A percentile compares a stretch with the other conserved stretches of the same genome.
phyloP scores from a whole-genome alignment of 352 stramenopile genomes.

The Phytophthora multivora region DNA sequence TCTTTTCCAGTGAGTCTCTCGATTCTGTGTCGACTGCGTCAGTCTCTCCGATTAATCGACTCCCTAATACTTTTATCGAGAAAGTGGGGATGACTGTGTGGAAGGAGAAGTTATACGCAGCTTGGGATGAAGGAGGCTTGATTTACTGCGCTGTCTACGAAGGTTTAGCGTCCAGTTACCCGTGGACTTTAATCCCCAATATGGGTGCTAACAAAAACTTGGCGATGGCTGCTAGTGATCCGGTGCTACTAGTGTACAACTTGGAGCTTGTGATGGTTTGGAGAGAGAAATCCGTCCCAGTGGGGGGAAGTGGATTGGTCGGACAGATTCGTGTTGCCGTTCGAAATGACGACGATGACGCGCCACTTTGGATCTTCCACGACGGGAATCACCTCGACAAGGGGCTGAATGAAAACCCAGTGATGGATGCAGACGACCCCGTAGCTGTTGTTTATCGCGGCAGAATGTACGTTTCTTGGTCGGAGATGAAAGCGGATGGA shows the following conservation, averaged over 20 bases:
- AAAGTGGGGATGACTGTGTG: slow-evolving; percentile 48
- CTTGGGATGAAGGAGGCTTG: slow-evolving; percentile 71
- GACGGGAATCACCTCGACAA: slow-evolving; percentile 48
- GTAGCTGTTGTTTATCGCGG: slow-evolving; percentile 50
- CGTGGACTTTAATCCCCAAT: slow-evolving; percentile 70
- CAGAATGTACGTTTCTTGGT: slow-evolving; percentile 67
- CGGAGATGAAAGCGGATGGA: slow-evolving; percentile 40
- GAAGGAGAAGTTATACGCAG: slow-evolving; percentile 57
- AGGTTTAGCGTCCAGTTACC: slow-evolving; percentile 32
- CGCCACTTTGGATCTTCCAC: slow-evolving; percentile 76
- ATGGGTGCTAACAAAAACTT: slow-evolving; percentile 70
- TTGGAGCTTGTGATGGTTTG: slow-evolving; percentile 64
- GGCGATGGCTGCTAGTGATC: slow-evolving; percentile 45
- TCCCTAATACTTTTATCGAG: slow-evolving; percentile 59
- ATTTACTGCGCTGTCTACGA: slow-evolving; percentile 64
- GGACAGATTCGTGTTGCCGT: slow-evolving; percentile 65
- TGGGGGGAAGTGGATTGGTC: slow-evolving; percentile 18
- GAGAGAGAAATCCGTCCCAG: slow-evolving; percentile 43
- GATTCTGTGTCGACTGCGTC: slow-evolving; percentile 31
- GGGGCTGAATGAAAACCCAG: slow-evolving; percentile 58
- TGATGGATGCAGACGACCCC: slow-evolving; percentile 51
- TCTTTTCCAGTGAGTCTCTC: slow-evolving; percentile 52
- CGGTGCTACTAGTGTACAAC: slow-evolving; percentile 63
- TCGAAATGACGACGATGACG: slow-evolving; percentile 54
- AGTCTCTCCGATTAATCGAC: slow-evolving; percentile 43